Evolutionary conservation across 163 green algal species (phyloP).

Genomic region (Scenedesmus sp.): DNA sequence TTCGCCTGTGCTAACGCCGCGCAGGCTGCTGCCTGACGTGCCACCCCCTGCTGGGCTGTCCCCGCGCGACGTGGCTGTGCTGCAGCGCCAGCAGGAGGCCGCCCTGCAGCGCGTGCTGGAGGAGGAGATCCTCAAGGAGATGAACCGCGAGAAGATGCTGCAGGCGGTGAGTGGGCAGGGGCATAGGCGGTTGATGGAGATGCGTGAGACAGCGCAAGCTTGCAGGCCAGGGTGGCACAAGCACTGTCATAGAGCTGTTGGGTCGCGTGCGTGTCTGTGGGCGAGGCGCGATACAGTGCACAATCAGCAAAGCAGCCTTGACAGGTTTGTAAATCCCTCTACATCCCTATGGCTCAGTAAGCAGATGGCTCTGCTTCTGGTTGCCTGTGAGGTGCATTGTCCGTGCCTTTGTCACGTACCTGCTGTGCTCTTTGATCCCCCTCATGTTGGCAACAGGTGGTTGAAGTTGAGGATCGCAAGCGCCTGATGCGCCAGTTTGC

Average conservation of each 20-base stretch:
- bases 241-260: too few species aligned
- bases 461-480: constrained; percentile 48
- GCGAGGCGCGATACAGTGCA: too few species aligned
- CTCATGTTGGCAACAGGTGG: not conserved
- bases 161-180: not conserved
- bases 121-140: constrained; percentile 64
- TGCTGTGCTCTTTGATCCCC: not conserved
- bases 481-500: constrained; percentile 57
- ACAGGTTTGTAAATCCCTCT: too few species aligned
- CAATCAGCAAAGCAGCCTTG: too few species aligned
- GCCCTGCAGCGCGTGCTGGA: constrained; percentile 59
- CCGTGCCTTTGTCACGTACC: not conserved
- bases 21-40: not conserved
- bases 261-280: not conserved
- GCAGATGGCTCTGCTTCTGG: not conserved
- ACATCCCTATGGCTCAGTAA: too few species aligned
- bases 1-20: not conserved
- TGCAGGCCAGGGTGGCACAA: too few species aligned
- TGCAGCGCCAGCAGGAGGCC: constrained; percentile 55
- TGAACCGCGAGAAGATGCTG: constrained; percentile 53
- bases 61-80: not conserved
- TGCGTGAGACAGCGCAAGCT: too few species aligned
- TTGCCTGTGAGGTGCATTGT: not conserved
- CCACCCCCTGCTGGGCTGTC: not conserved
- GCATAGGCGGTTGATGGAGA: not conserved